Evolutionary conservation across 192 early-diverging fungal genomes (phyloP), one percentile per base, ranked within the genome.

Genomic region (Coemansia sp.): DNA sequence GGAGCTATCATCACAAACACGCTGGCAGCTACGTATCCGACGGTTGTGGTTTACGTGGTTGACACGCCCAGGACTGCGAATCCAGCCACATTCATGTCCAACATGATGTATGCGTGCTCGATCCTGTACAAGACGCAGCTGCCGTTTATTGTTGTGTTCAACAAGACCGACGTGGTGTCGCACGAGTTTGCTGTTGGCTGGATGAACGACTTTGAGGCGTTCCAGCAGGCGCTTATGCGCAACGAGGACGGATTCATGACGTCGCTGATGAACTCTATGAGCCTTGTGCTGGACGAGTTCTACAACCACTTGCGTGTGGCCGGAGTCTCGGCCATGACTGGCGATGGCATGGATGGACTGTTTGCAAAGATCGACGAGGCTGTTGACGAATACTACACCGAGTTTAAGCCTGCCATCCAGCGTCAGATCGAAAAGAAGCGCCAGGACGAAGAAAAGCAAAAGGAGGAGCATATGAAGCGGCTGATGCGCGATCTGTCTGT

Each of bases 61-160:
- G 97, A 99, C 76, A 99, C 97, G 43, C 95, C 97, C 2, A 89
- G 97, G 41, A 93, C 93, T 10, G 89, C 93, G 19, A 82, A 84
- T 50, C 97, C 97, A 8, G 92, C 93, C 13, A 99, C 97, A 3
- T 99, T 99, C 76, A 97, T 99, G 95, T 92, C 91, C 69, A 99
- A 99, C 83, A 97, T 99, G 95, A 85, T 99, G 62, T 99, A 99
- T 77, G 97, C 97, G 38, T 94, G 94, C 77, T 90, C 85, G 45
- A 99, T 99, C 74, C 87, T 99, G 43, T 99, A 99, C 88, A 97
- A 97, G 74, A 99, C 97, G 40, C 92, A 93, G 75, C 81, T 99
- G 32, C 97, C 97, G 21, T 98, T 99, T 65, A 85, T 99, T 40
- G 81, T 99, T 47, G 93, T 93, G 5, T 99, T 99, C 83, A 97